Evolutionary conservation across 169 alveolate species (phyloP), one percentile per base, ranked within the genome.

Genomic region (Plasmodium relictum): DNA sequence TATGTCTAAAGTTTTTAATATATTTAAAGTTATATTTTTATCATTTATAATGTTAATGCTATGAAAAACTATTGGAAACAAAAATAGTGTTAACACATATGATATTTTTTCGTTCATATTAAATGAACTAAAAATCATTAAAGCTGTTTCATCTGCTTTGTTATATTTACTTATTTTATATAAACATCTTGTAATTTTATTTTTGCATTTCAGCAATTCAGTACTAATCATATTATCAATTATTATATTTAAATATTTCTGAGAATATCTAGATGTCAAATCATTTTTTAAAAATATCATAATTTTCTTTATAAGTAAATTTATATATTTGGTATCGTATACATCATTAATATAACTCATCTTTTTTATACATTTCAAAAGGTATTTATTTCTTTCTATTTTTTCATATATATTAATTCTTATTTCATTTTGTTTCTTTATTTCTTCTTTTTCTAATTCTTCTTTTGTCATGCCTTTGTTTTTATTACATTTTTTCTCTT

Each of bases 31-130:
- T 44, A 45, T 52, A 22, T 86, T 69, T 37, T 86, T 86, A 26
- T 86, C 92, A 86, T 69, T 86, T 59, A 86, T 71, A 18, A 86
- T 70, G 52, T 69, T 86, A 44, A 86, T 86, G n/a, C 88, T 86
- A 50, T 86, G 86, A 20, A 86, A 22, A 24, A 71, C 66, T 16
- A 86, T 86, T 12, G 92, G 92, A 54, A 86, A 70, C 58, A 86
- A 62, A 59, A 86, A 86, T 45, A 86, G 59, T 6, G 92, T 86
- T 44, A 86, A 39, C 10, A 71, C 69, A 52, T 86, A 71, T 18
- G 92, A 70, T 59, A 86, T 70, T 66, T 72, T 86, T 71, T 86
- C 58, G 59, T 58, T 71, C 58, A 70, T 56, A 70, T 71, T 86
- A 54, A 86, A 86, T 18, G 92, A 86, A 73, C 87, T 70, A 54